Evolutionary conservation across 2,329 filamentous ascomycete species (phyloP).

Genomic region (Paraphaeosphaeria minitans): DNA sequence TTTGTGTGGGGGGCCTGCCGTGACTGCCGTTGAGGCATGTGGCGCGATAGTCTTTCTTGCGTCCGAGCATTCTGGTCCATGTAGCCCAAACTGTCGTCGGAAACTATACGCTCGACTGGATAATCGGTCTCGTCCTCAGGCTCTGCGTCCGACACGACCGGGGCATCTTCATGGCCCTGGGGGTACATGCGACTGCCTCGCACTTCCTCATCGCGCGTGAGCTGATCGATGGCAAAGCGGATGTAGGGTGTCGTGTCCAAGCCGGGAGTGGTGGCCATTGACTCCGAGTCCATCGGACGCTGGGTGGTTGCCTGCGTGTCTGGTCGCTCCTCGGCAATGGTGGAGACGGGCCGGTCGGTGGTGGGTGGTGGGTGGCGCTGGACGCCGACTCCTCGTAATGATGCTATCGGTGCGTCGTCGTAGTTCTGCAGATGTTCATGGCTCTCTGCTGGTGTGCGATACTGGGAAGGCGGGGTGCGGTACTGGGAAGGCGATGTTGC

Average conservation of each 20-base stretch:
- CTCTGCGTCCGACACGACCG: conserved; percentile 8
- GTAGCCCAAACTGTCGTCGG: conserved; percentile 46
- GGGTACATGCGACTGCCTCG: conserved; percentile 59
- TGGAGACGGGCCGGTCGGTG: conserved; percentile 28
- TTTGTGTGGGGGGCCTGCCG: conserved; percentile 18
- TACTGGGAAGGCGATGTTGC: conserved; percentile 43
- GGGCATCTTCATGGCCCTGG: conserved; percentile 15
- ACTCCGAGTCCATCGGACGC: conserved; percentile 37
- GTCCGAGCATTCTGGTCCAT: conserved; percentile 40
- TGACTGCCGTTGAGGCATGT: conserved; percentile 27
- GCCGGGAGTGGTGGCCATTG: conserved; percentile 61
- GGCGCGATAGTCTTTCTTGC: conserved; percentile 34
- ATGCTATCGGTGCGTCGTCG: conserved; percentile 37
- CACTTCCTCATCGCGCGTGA: conserved; percentile 75
- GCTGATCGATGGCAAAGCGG: conserved; percentile 84
- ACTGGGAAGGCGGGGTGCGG: conserved; percentile 42
- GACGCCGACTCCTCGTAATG: conserved; percentile 39
- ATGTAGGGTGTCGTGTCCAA: conserved; percentile 87
- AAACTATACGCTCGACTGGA: conserved; percentile 57
- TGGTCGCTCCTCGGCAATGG: conserved; percentile 40
- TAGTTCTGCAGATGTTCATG: conserved; percentile 44
- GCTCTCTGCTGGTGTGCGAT: conserved; percentile 41
- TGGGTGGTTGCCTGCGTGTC: conserved; percentile 33
- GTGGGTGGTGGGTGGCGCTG: conserved; percentile 31
- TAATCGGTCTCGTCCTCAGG: conserved; percentile 49